These are phyloP conservation scores for Penicillium goetzii DNA, from an alignment of 495 filamentous ascomycete species.

Conservation along the genomic window DNA sequence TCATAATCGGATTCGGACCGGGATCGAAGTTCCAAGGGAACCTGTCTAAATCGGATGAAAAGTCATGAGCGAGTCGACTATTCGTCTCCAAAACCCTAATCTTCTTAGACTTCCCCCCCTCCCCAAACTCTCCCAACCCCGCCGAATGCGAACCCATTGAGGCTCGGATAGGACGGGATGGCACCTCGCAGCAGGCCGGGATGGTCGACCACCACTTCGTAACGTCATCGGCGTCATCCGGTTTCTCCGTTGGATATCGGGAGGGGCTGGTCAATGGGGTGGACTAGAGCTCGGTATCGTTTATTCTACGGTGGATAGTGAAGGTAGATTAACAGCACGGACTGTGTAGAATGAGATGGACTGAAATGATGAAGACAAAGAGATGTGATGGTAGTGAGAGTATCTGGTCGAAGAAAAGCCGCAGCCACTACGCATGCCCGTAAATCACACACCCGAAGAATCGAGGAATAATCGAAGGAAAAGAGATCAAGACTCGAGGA, in stretches of 20 bases:
- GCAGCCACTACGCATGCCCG: constrained; percentile 1
- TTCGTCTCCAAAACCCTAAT: not conserved
- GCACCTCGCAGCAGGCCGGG: constrained; percentile 3
- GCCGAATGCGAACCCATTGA: constrained; percentile 11
- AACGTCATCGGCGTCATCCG: constrained; percentile 35
- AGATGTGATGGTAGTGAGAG: not conserved
- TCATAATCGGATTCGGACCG: not conserved
- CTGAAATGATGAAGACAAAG: not conserved
- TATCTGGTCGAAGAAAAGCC: not conserved
- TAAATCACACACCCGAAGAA: not conserved
- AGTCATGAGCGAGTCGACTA: not conserved
- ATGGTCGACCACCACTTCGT: constrained; percentile 15
- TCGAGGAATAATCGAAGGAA: not conserved
- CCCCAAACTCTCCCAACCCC: not conserved
- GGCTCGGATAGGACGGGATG: constrained; percentile 1
- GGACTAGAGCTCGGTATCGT: not conserved
- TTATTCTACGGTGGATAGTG: not conserved
- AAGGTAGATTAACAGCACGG: not conserved
- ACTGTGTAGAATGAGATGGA: not conserved
- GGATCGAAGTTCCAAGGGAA: too few relatives aligned
- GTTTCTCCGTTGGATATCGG: constrained; percentile 7
- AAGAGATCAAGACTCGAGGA: not conserved
- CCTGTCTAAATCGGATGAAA: not conserved
- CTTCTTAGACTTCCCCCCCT: not conserved
- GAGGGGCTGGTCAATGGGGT: not conserved